Base-by-base conservation (phyloP, 1,284 basidiomycete genomes). In the Cystobasidium pallidum region DNA sequence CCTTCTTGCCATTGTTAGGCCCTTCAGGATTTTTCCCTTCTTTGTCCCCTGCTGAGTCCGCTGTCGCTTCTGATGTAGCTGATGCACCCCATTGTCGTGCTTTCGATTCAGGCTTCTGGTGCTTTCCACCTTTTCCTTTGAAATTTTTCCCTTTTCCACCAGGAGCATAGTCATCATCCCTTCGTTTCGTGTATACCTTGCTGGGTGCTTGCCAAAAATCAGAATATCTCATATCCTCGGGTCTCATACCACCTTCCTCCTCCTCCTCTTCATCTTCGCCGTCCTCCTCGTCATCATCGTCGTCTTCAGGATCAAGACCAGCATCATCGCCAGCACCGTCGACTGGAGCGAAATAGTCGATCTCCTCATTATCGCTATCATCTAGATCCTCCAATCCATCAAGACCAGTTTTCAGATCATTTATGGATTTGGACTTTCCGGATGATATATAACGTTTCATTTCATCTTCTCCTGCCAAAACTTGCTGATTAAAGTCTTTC, bases 401-500 rank as follows among this genome's bases (percentile, higher is more conserved):
- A 10, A 74, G 64, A 89, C 68, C 57, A 57, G 28, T 41, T 57
- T 36, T 59, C 15, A 63, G 24, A 55, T 71, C 68, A 62, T 57
- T 54, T 13, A 59, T 52, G 21, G 39, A 47, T 52, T 71, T 71
- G 24, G 47, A 54, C 49, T 83, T 58, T 81, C 83, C 62, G 90
- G 62, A 67, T 89, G 76, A 83, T 83, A 4, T 89, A 88, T 15
- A 86, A 83, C 13, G 83, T 84, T 72, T 83, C 85, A 78, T 78
- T 70, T 78, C 76, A 17, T 88, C 87, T 81, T 96, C 93, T 7
- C 88, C 86, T 76, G 87, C 87, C 80, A 91, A 90, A 1, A 90
- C 90, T 81, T 93, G 87, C 3, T 88, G 86, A 80, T 98, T 96
- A 84, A 99, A 98, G 26, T 88, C 85, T 67, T 88, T 88, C 68